A percentile compares a stretch with the other conserved stretches of the same genome.
These are phyloP conservation scores for Phytopythium helicoides DNA, from an alignment of 352 stramenopile genomes.

Conservation along the genomic window DNA sequence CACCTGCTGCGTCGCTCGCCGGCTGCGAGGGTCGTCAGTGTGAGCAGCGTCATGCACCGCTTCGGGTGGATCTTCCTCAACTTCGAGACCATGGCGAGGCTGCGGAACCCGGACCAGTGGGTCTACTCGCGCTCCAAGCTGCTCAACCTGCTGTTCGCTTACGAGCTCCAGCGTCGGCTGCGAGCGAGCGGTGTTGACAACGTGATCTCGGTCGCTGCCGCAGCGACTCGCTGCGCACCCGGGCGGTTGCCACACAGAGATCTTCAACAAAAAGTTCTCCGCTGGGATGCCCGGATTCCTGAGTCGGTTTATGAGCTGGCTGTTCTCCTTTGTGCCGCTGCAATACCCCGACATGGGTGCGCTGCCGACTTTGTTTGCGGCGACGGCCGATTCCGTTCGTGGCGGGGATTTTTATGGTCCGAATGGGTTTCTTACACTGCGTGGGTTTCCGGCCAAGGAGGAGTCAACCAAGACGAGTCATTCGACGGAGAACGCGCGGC, in stretches of 20 bases:
- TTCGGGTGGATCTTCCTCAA: conserved; percentile 20
- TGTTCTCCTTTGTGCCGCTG: conserved; percentile 27
- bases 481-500: conserved; percentile 31
- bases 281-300: conserved; percentile 22
- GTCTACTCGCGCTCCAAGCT: conserved; percentile 52
- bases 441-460: conserved; percentile 44
- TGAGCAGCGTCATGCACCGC: conserved; percentile 36
- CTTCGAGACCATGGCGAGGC: conserved; percentile 24
- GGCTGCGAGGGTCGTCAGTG: conserved; percentile 27
- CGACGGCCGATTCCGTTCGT: conserved; percentile 23
- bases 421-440: conserved; percentile 32
- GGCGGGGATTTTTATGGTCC: conserved; percentile 26
- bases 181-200: conserved; percentile 17
- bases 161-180: conserved; percentile 43
- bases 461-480: conserved; percentile 29
- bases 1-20: conserved; percentile 27
- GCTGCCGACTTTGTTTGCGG: conserved; percentile 46
- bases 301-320: conserved; percentile 28
- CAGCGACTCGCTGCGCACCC: conserved; percentile 37
- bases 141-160: conserved; percentile 45
- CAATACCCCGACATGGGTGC: conserved; percentile 39
- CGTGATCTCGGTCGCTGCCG: conserved; percentile 36
- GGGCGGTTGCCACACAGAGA: conserved; percentile 32
- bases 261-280: conserved; percentile 34
- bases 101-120: conserved; percentile 15